Evolutionary conservation across 2,329 filamentous ascomycete species (phyloP).

Genomic region (Claviceps sp.): DNA sequence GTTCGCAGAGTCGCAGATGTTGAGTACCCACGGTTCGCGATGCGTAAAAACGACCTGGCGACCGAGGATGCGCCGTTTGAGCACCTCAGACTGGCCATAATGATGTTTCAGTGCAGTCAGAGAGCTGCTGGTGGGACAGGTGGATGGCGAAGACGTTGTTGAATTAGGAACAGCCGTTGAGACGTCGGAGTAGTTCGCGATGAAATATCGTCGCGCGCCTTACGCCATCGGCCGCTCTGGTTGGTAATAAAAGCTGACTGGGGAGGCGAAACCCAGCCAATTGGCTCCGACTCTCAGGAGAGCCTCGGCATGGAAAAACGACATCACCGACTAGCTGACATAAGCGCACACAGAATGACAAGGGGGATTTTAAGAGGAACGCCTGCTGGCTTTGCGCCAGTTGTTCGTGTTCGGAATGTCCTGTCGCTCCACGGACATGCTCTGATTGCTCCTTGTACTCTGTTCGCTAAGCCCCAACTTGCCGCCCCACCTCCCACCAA

Average conservation of each 20-base stretch:
- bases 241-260: neutral
- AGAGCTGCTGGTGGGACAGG: neutral
- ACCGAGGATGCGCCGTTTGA: constrained; percentile 24
- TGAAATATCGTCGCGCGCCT: constrained; percentile 4
- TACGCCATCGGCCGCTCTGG: neutral
- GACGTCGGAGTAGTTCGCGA: constrained; percentile 3
- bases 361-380: neutral
- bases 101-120: neutral
- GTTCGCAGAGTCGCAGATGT: constrained; percentile 12
- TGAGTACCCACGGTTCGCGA: constrained; percentile 23
- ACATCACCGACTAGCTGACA: constrained; percentile 3
- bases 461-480: constrained; percentile 25
- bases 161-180: neutral
- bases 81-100: constrained; percentile 23
- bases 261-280: neutral
- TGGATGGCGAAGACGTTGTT: neutral
- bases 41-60: constrained; percentile 27
- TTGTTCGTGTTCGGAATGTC: neutral
- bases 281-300: neutral
- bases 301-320: neutral
- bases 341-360: constrained; percentile 5
- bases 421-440: neutral
- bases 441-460: neutral
- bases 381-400: neutral
- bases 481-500: constrained; percentile 29